Evolutionary conservation across 1,139 yeast genomes (phyloP), one percentile per base, ranked within the genome.

Genomic region (Chernovozyma sophiae-reginae): DNA sequence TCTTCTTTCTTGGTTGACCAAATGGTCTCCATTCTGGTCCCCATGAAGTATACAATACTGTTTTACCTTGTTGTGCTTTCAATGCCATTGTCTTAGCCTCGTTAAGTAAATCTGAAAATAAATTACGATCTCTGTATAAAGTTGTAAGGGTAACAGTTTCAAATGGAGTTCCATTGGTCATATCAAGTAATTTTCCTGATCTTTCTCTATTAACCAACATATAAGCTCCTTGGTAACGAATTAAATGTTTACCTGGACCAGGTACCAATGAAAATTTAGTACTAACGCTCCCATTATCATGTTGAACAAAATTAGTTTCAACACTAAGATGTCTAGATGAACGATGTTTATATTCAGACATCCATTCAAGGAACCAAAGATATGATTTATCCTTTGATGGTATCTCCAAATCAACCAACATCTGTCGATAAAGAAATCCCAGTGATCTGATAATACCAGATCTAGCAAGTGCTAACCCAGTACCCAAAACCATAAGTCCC

Each of bases 21-120:
- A 92, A 92, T 3, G 96, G 96, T 49, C 98, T 72, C 99, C 99
- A 92, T 55, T 92, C 99, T 12, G 96, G 96, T 1, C 97, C 98
- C 86, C 94, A 90, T 2, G 96, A 85, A 2, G 96, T 87, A 60
- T 77, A 92, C 5, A 92, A 68, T 8, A 92, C 98, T 0, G 98
- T 92, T 53, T 89, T 90, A 10, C 98, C 98, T 53, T 89, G 96
- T 42, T 86, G 82, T 28, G 84, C 76, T 53, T 79, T 81, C 56
- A 89, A 70, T 0, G 97, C 97, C 65, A 86, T 61, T 32, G 70
- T 63, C 50, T 90, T 89, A 6, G 98, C 97, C 51, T 92, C 98
- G 11, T 72, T 73, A 39, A 92, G 68, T 45, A 92, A 66, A n/a
- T 84, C 80, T 28, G 72, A 66, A 49, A 92, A 85, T 30, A 92